Percentiles rank a stretch among this genome's conserved stretches.
These are phyloP conservation scores for Hordeum pubiflorum DNA, from an alignment of 202 grass and related monocot genomes.

Conservation along the genomic window DNA sequence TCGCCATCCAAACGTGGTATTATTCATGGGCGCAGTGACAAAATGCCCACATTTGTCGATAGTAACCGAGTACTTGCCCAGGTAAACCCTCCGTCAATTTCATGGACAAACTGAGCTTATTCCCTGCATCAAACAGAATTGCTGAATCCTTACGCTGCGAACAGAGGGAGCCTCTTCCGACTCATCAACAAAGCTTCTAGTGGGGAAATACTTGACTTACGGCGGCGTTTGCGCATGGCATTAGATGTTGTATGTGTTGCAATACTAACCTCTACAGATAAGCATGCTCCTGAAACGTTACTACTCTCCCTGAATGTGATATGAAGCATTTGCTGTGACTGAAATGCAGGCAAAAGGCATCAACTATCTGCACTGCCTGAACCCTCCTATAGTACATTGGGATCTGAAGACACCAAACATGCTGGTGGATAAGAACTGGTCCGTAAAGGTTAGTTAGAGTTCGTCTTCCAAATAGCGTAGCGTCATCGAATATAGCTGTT, in stretches of 20 bases:
- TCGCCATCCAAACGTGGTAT: constrained; percentile 85
- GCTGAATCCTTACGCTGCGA: background rate
- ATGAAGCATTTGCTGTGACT: background rate
- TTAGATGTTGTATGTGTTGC: constrained; percentile 70
- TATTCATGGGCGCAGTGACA: constrained; percentile 94
- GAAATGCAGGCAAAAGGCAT: constrained; percentile 81
- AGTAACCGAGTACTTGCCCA: constrained; percentile 87
- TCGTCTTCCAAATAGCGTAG: background rate
- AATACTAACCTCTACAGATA: background rate
- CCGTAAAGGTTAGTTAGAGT: constrained; percentile 62
- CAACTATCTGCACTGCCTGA: constrained; percentile 94
- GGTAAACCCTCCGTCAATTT: constrained; percentile 32
- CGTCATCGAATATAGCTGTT: background rate
- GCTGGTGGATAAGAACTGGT: constrained; percentile 95
- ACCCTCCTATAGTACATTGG: constrained; percentile 98
- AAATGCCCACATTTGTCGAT: constrained; percentile 80
- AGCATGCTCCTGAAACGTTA: background rate
- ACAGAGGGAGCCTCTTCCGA: constrained; percentile 84
- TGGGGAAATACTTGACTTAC: constrained; percentile 70
- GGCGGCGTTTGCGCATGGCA: constrained; percentile 75
- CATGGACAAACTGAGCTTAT: background rate
- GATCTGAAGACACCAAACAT: constrained; percentile 96
- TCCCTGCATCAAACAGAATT: background rate
- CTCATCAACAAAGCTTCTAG: constrained; percentile 61
- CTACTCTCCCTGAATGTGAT: background rate